Evolutionary conservation across 495 filamentous ascomycete genomes (phyloP).

Genomic region (Trichoderma asperelloides): DNA sequence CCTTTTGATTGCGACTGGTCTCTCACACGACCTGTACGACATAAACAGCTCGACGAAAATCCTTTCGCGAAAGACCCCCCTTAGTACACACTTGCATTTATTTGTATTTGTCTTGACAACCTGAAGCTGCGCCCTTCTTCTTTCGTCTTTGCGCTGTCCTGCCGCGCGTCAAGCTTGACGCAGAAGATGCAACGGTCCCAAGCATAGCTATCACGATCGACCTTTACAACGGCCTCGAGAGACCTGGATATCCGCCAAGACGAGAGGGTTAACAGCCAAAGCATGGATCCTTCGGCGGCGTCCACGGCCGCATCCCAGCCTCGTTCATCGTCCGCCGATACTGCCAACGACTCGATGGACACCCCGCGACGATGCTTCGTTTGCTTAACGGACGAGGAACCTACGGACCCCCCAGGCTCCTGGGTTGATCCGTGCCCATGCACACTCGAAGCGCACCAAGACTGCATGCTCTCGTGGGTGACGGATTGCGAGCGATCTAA

Average conservation of each 20-base stretch:
- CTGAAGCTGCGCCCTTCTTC: neutral
- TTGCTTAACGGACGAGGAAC: constrained; percentile 77
- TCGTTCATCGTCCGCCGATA: neutral
- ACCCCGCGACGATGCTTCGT: constrained; percentile 76
- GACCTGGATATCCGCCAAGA: neutral
- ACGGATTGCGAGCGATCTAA: constrained; percentile 64
- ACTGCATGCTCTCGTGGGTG: constrained; percentile 84
- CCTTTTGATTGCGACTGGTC: neutral
- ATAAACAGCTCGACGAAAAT: neutral
- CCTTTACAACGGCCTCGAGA: neutral
- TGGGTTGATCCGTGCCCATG: constrained; percentile 89
- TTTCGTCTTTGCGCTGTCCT: neutral
- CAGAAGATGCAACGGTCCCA: neutral
- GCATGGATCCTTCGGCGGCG: neutral
- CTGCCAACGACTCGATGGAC: neutral
- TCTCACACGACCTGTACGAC: neutral
- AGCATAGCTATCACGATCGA: neutral
- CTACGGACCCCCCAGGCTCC: constrained; percentile 48
- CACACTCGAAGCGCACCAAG: constrained; percentile 80
- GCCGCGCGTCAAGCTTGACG: neutral
- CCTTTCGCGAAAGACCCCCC: neutral
- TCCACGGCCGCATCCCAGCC: neutral
- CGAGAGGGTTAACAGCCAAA: neutral
- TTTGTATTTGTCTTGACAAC: neutral
- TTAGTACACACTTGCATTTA: neutral